Base-by-base conservation (phyloP, 1,139 yeast genomes). In the Magnusiomyces fungicola region DNA sequence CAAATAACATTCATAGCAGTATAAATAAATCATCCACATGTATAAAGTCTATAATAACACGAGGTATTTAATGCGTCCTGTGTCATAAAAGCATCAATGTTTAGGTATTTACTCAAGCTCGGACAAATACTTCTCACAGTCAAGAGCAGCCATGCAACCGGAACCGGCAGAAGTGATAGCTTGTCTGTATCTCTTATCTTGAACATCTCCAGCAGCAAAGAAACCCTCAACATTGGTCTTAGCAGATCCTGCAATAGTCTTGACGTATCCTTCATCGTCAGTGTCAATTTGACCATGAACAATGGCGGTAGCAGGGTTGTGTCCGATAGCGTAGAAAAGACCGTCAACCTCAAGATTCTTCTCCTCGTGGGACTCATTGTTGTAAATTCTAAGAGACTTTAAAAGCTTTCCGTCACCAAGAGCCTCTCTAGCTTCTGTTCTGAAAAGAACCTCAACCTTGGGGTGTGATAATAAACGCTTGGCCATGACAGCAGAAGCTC, bases 61-160 rank as follows among this genome's bases (percentile, higher is more conserved):
- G n/a, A n/a, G n/a, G n/a, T n/a, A n/a, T n/a, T n/a, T n/a, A n/a
- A n/a, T n/a, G n/a, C n/a, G n/a, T n/a, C n/a, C n/a, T n/a, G n/a
- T n/a, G n/a, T n/a, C n/a, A n/a, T n/a, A 16, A 45, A 21, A 24
- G 24, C 10, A 36, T 39, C 21, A 43, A 24, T 36, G 10, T 18
- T 24, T 6, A n/a, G n/a, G n/a, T n/a, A 39, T 52, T 27, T 58
- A 60, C 60, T 82, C 90, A 61, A 76, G 75, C 65, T 86, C 92
- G 49, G 90, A 73, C 58, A 90, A 69, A 68, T 77, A 85, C 69
- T 80, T 83, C 73, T 89, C 97, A 63, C 94, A 88, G 65, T 92
- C 98, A 57, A 92, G 78, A 55, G 95, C 99, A 61, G 99, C 99
- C 97, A 90, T 92, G 77, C 98, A 92, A 56, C 99, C 99, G 57